Base-by-base conservation (phyloP, 352 stramenopile species). In the Phytophthora sp. region DNA sequence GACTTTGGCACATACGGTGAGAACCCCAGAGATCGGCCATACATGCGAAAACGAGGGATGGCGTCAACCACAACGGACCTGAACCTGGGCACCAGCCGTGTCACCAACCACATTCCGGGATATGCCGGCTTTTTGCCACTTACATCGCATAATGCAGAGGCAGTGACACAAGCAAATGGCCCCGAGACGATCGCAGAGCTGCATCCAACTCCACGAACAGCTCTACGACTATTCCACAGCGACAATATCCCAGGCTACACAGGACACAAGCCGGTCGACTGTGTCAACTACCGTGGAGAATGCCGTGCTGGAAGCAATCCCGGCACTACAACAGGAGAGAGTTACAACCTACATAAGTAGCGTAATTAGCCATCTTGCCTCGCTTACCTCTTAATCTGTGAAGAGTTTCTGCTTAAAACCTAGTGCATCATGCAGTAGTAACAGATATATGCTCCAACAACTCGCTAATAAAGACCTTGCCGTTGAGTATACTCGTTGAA, bases 211-310 rank as follows among this genome's bases (percentile, higher is more conserved):
- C 73, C 78, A 18, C 70, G 69, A 12, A 73, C 76, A 50, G 74
- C 76, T 13, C 60, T 94, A 24, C 80, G 84, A n/a, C 68, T 96
- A 16, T 95, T 87, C 60, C 73, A 95, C 60, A 87, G 63, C 58
- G 84, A 94, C 55, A 94, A 96, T 49, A 64, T 96, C 13, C 86
- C 89, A 0, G 87, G 87, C 0, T 96, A 96, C 70, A 89, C 86
- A 8, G 86, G 89, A 1, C 83, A 94, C 73, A 91, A 92, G 30
- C 82, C 87, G 0, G 67, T 82, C 20, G 82, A 91, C 63, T 91
- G 82, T 69, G 71, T 57, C n/a, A 95, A 95, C 66, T 91, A 91
- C 54, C 80, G 76, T 15, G 88, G 88, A 24, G 85, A 93, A 30
- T 90, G 79, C 35, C 78, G 71, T 12, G 79, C 87, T 9, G 88